phyloP scores from a whole-genome alignment of 805 yeast species.

The Lipomyces yamadae region DNA sequence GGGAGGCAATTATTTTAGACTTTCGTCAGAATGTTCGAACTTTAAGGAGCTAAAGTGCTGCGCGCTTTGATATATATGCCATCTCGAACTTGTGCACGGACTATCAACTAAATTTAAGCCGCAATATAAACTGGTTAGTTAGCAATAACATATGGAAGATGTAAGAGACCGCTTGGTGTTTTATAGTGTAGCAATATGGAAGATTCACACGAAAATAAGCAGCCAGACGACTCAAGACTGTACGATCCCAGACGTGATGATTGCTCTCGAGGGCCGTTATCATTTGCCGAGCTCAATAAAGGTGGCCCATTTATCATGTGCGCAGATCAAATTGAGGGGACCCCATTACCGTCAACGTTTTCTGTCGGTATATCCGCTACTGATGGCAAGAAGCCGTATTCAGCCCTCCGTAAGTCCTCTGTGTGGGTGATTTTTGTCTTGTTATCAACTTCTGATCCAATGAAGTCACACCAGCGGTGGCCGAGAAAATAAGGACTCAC shows the following conservation, averaged over 20 bases:
- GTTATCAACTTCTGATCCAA: neutral
- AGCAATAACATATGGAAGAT: too few relatives aligned
- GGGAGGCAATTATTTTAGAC: too few relatives aligned
- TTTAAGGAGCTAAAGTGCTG: neutral
- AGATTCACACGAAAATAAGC: neutral
- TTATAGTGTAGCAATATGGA: neutral
- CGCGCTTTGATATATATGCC: too few relatives aligned
- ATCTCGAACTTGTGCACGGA: too few relatives aligned
- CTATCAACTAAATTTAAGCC: too few relatives aligned
- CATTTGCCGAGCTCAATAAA: slow-evolving; percentile 21
- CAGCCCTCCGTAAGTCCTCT: slow-evolving; percentile 5
- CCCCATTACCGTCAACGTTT: slow-evolving; percentile 1
- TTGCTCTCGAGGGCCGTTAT: slow-evolving; percentile 19
- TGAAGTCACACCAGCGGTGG: neutral
- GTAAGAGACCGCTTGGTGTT: too few relatives aligned
- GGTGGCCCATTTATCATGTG: slow-evolving; percentile 27
- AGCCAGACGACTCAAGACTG: neutral
- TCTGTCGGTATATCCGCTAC: slow-evolving; percentile 14
- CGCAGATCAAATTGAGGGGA: slow-evolving; percentile 1
- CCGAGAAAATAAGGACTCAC: neutral
- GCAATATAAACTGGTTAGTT: too few relatives aligned
- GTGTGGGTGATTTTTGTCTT: neutral
- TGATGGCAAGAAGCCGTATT: slow-evolving; percentile 22
- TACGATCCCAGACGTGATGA: neutral
- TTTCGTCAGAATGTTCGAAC: neutral